Percentiles rank a stretch among this genome's conserved stretches.
These are phyloP conservation scores for Volvox africanus DNA, from an alignment of 139 green algal species.

Conservation along the genomic window DNA sequence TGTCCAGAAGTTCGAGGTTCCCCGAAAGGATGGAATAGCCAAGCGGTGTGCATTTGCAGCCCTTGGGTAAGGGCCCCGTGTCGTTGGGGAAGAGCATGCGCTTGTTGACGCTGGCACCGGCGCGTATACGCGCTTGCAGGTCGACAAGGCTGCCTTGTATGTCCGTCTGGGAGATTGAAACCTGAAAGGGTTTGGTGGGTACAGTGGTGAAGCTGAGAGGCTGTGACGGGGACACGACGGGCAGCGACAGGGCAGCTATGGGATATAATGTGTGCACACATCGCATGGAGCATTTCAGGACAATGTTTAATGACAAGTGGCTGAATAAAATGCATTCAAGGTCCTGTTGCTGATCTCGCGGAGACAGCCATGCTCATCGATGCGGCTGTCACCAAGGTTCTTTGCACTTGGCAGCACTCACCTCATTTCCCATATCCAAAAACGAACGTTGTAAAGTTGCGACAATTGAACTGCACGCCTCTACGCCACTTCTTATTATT, in stretches of 20 bases:
- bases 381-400: background rate
- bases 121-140: background rate
- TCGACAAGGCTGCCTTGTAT: background rate
- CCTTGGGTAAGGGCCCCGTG: background rate
- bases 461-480: too few species aligned
- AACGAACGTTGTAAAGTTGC: background rate
- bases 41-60: slow-evolving; percentile 33
- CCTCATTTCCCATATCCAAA: slow-evolving; percentile 10
- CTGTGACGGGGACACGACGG: background rate
- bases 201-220: background rate
- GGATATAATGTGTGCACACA: background rate
- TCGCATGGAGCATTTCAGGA: background rate
- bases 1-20: background rate
- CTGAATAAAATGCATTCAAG: background rate
- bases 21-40: slow-evolving; percentile 9
- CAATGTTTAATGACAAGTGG: background rate
- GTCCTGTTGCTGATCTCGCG: background rate
- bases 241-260: background rate
- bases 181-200: background rate
- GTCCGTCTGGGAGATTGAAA: background rate
- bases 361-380: background rate
- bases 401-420: background rate
- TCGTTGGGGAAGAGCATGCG: slow-evolving; percentile 8
- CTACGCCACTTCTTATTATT: too few species aligned
- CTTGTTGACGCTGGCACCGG: slow-evolving; percentile 17